These are phyloP conservation scores for Crithidia thermophila DNA, from an alignment of 208 protist species.

Conservation along the genomic window DNA sequence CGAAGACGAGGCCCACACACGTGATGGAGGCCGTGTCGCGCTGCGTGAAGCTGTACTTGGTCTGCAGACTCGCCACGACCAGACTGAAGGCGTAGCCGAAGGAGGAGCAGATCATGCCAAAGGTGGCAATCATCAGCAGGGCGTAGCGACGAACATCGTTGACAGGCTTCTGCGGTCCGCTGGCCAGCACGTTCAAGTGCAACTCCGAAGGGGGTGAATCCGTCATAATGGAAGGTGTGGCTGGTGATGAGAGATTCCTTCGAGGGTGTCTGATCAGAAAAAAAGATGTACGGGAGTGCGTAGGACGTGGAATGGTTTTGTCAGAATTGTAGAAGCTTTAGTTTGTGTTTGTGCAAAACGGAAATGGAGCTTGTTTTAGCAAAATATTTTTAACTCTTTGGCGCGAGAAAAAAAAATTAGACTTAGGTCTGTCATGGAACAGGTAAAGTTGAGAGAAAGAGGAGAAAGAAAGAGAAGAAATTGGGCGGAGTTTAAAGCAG, in stretches of 20 bases:
- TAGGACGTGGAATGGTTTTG: too few relatives aligned
- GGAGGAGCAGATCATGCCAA: slow-evolving; percentile 50
- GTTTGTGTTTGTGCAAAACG: too few relatives aligned
- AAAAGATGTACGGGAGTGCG: too few relatives aligned
- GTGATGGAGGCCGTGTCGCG: slow-evolving; percentile 60
- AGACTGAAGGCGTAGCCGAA: slow-evolving; percentile 60
- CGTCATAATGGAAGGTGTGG: neutral
- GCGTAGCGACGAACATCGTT: slow-evolving; percentile 44
- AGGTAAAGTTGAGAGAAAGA: neutral
- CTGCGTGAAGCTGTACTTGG: slow-evolving; percentile 51
- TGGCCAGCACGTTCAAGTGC: slow-evolving; percentile 16
- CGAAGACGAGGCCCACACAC: slow-evolving; percentile 42
- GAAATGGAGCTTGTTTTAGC: too few relatives aligned
- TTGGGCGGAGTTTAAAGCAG: neutral
- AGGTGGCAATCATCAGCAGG: slow-evolving; percentile 39
- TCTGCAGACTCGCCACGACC: slow-evolving; percentile 43
- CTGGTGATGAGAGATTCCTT: neutral
- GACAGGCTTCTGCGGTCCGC: slow-evolving; percentile 21
- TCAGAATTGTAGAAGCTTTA: too few relatives aligned
- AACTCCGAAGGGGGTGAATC: neutral
- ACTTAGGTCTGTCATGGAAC: too few relatives aligned
- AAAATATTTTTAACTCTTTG: too few relatives aligned
- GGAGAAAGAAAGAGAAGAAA: neutral
- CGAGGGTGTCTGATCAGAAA: neutral
- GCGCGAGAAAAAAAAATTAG: too few relatives aligned